A percentile compares a stretch with the other conserved stretches of the same genome.
Evolutionary conservation across 805 yeast species (phyloP).

Genomic region (Spathaspora arborariae): DNA sequence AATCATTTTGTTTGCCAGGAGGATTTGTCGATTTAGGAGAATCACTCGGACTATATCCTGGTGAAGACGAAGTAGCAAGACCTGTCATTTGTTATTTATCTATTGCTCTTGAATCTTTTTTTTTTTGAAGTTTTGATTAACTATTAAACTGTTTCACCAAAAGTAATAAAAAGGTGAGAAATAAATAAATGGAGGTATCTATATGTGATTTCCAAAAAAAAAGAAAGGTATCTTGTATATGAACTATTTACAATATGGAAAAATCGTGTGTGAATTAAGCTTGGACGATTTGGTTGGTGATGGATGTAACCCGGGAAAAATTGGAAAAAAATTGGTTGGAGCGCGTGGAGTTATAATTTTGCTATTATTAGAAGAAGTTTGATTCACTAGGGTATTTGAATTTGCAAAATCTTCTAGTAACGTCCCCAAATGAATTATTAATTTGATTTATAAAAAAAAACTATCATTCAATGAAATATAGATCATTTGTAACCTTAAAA

Average conservation of each 20-base stretch:
- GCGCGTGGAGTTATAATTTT: not conserved
- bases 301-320: not conserved
- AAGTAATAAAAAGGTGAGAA: not conserved
- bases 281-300: not conserved
- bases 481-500: not conserved
- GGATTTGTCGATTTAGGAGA: not conserved
- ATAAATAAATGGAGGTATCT: not conserved
- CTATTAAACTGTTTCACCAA: not conserved
- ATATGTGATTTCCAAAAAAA: not conserved
- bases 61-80: not conserved
- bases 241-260: not conserved
- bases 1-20: conserved; percentile 20
- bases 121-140: no score
- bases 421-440: not conserved
- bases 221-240: not conserved
- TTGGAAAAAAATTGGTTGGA: not conserved
- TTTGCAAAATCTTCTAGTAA: no score
- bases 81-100: not conserved
- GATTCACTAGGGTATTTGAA: no score
- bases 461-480: not conserved
- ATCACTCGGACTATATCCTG: not conserved
- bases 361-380: not conserved
- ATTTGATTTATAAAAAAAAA: not conserved
- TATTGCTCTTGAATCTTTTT: not conserved
- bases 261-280: not conserved